phyloP scores from a whole-genome alignment of 768 basidiomycete genomes.

The Tricholoma flavovirens region DNA sequence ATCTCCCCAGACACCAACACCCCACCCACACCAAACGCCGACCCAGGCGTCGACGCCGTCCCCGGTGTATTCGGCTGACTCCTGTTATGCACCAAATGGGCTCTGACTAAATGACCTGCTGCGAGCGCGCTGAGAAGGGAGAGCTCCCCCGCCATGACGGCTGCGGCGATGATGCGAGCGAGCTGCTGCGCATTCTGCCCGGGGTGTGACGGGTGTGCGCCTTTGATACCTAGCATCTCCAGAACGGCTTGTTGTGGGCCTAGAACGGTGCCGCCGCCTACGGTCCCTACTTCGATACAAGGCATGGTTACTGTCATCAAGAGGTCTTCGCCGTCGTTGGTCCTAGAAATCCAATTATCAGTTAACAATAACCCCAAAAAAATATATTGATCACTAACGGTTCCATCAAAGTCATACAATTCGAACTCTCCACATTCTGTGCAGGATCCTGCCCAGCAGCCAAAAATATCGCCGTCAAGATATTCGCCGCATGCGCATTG shows the following conservation, averaged over 20 bases:
- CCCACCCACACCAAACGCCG: slow-evolving; percentile 1
- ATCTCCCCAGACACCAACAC: background rate
- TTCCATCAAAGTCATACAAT: slow-evolving; percentile 99
- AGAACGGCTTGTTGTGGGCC: slow-evolving; percentile 86
- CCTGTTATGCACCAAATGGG: slow-evolving; percentile 90
- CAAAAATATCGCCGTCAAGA: slow-evolving; percentile 90
- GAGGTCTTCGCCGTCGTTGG: slow-evolving; percentile 84
- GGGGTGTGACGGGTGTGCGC: slow-evolving; percentile 81
- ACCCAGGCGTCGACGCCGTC: slow-evolving; percentile 3
- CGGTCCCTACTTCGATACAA: slow-evolving; percentile 97
- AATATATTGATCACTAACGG: slow-evolving; percentile 56
- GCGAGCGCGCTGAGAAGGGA: slow-evolving; percentile 89
- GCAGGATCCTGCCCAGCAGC: slow-evolving; percentile 99
- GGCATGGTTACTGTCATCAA: slow-evolving; percentile 96
- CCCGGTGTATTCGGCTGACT: slow-evolving; percentile 77
- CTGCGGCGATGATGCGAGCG: slow-evolving; percentile 83
- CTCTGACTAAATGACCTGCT: slow-evolving; percentile 90
- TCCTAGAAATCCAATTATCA: slow-evolving; percentile 36
- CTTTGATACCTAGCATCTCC: slow-evolving; percentile 89
- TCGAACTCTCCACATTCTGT: slow-evolving; percentile 97
- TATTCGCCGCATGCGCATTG: slow-evolving; percentile 98
- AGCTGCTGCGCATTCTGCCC: slow-evolving; percentile 87
- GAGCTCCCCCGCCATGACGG: slow-evolving; percentile 97
- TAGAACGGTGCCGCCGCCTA: slow-evolving; percentile 94
- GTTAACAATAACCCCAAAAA: slow-evolving; percentile 4